Evolutionary conservation across 1,139 yeast species (phyloP), one percentile per base, ranked within the genome.

Genomic region (Sugiyamaella novakii): DNA sequence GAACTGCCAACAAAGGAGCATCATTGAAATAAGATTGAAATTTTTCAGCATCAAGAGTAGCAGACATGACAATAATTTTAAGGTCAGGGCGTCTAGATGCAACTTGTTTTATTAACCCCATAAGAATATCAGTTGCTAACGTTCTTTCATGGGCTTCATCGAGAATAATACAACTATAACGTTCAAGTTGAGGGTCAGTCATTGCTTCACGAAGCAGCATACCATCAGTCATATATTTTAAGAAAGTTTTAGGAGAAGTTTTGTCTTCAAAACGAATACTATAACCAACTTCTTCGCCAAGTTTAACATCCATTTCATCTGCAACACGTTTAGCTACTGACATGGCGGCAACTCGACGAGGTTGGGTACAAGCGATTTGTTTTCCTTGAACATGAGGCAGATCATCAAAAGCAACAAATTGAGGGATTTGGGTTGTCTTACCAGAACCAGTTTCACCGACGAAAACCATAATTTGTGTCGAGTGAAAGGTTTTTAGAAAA

Each of bases 141-240:
- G 98, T 92, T 67, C 98, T 83, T 71, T 92, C 98, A 74, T 92
- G 98, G 48, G 98, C 98, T 74, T 92, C 98, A 77, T 92, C 98
- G 54, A 92, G 75, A 59, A 92, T 89, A 54, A 92, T 86, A 64
- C 96, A 91, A 18, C 95, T 84, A 69, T 92, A 92, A 54, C 85
- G 76, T 5, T 74, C 72, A 64, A 92, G 75, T 54, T 83, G 79
- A 59, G 89, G 97, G 67, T 92, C 98, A 56, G 86, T 94, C 98
- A 92, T 91, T 29, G 98, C 98, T 70, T 92, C 98, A 64, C 98
- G 80, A 59, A 92, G 74, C 51, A 92, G 77, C 97, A 92, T 91
- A 82, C 98, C 98, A 73, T 92, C 98, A 11, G 98, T 92, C 98
- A 92, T 88, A 72, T 92, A 92, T 70, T 91, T 91, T 62, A 92